A percentile compares a stretch with the other conserved stretches of the same genome.
These are phyloP conservation scores for Talaromyces atroroseus DNA, from an alignment of 2,329 filamentous ascomycete species.

Conservation along the genomic window DNA sequence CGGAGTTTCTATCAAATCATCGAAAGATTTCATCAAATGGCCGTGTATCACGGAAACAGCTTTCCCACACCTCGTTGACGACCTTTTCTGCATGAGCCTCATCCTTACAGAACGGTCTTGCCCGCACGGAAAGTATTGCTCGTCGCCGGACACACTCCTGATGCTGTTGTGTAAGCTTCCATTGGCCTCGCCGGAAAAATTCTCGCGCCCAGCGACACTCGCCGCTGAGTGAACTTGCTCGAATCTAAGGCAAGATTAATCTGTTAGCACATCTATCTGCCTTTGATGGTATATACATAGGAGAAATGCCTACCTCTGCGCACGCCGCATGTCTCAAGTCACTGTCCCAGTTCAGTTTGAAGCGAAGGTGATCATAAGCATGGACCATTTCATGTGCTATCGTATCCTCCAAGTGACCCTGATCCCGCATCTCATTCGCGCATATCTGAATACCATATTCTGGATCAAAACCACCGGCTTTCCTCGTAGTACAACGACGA, in stretches of 20 bases:
- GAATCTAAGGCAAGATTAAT: conserved; percentile 56
- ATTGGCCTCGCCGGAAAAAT: conserved; percentile 77
- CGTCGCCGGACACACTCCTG: conserved; percentile 83
- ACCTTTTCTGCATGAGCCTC: conserved; percentile 79
- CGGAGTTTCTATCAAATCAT: conserved; percentile 24
- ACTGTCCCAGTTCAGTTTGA: conserved; percentile 80
- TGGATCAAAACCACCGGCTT: conserved; percentile 78
- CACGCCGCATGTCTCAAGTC: conserved; percentile 85
- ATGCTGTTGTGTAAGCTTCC: conserved; percentile 84
- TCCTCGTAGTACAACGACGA: conserved; percentile 66
- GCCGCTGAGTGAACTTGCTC: conserved; percentile 84
- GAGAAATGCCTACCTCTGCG: conserved; percentile 62
- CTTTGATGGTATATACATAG: not conserved
- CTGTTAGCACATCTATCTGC: not conserved
- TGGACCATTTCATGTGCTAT: conserved; percentile 97
- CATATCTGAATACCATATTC: conserved; percentile 85
- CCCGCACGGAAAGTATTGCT: conserved; percentile 73
- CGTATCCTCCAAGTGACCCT: conserved; percentile 84
- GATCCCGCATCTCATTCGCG: conserved; percentile 79
- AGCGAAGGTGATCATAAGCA: conserved; percentile 87
- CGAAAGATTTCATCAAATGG: conserved; percentile 97
- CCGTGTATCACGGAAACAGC: conserved; percentile 87
- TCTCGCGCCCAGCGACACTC: conserved; percentile 90
- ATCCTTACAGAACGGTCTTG: conserved; percentile 73
- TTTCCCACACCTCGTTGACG: conserved; percentile 98